phyloP scores from a whole-genome alignment of 768 basidiomycete species.

The Boletus bicolor region DNA sequence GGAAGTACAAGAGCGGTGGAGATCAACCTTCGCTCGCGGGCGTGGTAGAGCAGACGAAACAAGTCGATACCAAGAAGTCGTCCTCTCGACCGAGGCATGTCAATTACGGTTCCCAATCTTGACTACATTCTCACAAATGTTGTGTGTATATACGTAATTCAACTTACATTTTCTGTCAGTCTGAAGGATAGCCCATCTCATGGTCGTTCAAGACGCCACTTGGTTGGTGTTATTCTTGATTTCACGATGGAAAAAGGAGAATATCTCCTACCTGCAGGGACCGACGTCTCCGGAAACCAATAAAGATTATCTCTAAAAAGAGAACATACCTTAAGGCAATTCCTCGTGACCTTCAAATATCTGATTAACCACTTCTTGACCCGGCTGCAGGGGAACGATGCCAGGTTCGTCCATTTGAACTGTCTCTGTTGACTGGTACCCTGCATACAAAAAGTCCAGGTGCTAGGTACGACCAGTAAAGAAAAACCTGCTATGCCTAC shows the following conservation, averaged over 20 bases:
- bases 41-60: background rate
- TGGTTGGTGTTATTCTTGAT: background rate
- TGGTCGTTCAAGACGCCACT: background rate
- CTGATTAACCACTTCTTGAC: no score
- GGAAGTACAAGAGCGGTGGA: background rate
- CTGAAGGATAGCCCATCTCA: background rate
- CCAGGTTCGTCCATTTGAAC: background rate
- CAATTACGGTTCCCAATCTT: background rate
- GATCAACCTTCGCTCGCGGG: no score
- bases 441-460: background rate
- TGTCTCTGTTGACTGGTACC: background rate
- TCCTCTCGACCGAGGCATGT: background rate
- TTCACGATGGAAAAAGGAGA: background rate
- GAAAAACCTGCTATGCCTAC: constrained; percentile 15
- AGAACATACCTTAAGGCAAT: background rate
- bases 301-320: background rate
- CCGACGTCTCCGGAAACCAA: background rate
- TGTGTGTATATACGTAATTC: background rate
- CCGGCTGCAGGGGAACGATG: background rate
- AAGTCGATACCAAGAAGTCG: background rate
- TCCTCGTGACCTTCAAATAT: background rate
- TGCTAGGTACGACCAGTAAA: constrained; percentile 14
- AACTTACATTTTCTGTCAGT: background rate
- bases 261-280: background rate
- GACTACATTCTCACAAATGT: background rate